Percentiles rank a stretch among this genome's conserved stretches.
Conservation (phyloP, 257 asterid species). For the Craterostigma plantagineum region DNA sequence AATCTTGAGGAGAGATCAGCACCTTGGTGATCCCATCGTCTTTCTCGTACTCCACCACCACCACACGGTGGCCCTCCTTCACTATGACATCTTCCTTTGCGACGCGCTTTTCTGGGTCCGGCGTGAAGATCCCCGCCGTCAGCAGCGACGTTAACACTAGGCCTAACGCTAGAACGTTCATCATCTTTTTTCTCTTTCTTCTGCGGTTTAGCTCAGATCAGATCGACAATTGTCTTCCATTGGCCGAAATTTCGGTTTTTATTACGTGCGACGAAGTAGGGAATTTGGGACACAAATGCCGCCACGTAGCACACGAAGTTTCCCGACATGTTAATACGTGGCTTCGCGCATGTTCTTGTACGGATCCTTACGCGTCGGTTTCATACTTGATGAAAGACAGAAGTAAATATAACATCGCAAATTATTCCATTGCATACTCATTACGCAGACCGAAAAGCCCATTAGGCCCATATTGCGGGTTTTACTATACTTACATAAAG, state of each 20-base stretch:
- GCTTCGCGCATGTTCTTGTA: no score
- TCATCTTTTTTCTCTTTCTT: slow-evolving; percentile 13
- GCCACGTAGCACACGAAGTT: no score
- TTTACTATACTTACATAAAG: no score
- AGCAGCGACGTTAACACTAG: slow-evolving; percentile 28
- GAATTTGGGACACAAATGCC: neutral
- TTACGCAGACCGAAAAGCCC: no score
- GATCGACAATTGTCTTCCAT: no score
- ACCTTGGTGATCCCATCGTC: slow-evolving; percentile 32
- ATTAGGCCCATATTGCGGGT: no score
- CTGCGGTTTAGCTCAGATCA: neutral
- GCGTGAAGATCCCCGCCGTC: slow-evolving; percentile 29
- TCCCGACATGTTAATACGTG: neutral
- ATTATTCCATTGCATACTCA: no score
- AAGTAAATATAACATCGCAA: no score
- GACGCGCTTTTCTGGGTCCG: slow-evolving; percentile 17
- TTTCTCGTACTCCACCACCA: slow-evolving; percentile 40
- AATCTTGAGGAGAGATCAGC: slow-evolving; percentile 30
- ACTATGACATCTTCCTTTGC: slow-evolving; percentile 21
- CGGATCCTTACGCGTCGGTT: no score
- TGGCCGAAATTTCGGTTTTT: no score
- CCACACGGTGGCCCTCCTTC: slow-evolving; percentile 37
- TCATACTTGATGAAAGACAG: no score
- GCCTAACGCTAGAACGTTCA: slow-evolving; percentile 31
- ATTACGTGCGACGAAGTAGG: neutral